A percentile compares a stretch with the other conserved stretches of the same genome.
Evolutionary conservation across 768 basidiomycete species (phyloP).

Genomic region (Suillus occidentalis): DNA sequence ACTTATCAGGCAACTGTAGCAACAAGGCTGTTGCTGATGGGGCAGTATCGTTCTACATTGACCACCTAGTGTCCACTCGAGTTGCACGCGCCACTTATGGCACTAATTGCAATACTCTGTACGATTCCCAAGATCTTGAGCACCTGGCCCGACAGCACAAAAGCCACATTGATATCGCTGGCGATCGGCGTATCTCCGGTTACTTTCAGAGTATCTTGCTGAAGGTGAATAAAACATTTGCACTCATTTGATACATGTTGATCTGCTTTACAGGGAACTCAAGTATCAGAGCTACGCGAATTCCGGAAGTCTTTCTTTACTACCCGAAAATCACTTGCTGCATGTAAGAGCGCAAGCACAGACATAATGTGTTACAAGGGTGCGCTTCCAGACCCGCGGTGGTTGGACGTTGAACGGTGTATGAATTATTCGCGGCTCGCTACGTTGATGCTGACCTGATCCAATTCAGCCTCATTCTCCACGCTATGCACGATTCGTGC

Average conservation of each 20-base stretch:
- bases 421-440: neutral
- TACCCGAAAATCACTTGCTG: neutral
- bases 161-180: conserved; percentile 23
- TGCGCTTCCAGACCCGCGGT: conserved; percentile 2
- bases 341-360: neutral
- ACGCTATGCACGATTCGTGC: conserved; percentile 5
- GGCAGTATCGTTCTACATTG: conserved; percentile 38
- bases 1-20: conserved; percentile 19
- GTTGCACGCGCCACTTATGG: conserved; percentile 44
- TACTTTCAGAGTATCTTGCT: conserved; percentile 39
- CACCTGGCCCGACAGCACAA: conserved; percentile 34
- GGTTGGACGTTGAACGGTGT: conserved; percentile 11
- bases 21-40: conserved; percentile 55
- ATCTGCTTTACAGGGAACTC: conserved; percentile 23
- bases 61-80: conserved; percentile 46
- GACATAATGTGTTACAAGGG: conserved; percentile 12
- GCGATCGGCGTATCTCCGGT: conserved; percentile 30
- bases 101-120: conserved; percentile 28
- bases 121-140: conserved; percentile 30
- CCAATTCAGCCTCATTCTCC: conserved; percentile 10
- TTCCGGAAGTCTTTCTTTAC: neutral
- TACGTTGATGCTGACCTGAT: neutral
- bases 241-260: neutral
- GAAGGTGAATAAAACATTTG: conserved; percentile 24
- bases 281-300: conserved; percentile 12